These are phyloP conservation scores for Phoma sp. DNA, from an alignment of 2,329 filamentous ascomycete genomes.

Conservation along the genomic window DNA sequence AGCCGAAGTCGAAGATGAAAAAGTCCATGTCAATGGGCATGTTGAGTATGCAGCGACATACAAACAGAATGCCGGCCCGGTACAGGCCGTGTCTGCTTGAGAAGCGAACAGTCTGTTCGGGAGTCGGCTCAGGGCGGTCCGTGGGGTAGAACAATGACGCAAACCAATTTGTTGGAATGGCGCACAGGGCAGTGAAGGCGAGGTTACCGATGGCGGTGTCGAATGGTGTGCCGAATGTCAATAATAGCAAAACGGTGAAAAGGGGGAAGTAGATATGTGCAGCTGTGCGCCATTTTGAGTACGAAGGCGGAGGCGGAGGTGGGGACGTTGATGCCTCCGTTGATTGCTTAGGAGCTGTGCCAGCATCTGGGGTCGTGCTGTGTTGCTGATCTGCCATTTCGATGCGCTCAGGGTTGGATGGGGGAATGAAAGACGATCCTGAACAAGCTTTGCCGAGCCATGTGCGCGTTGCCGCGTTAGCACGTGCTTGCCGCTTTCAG, in stretches of 20 bases:
- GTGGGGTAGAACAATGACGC: constrained; percentile 18
- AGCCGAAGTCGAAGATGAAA: constrained; percentile 16
- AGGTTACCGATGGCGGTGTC: constrained; percentile 3
- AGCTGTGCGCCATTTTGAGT: constrained; percentile 13
- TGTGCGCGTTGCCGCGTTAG: constrained; percentile 1
- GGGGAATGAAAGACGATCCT: neutral
- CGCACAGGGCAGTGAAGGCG: constrained; percentile 10
- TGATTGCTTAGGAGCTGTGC: neutral
- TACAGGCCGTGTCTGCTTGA: constrained; percentile 20
- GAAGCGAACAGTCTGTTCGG: constrained; percentile 22
- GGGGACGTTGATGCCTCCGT: neutral
- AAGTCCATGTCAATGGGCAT: constrained; percentile 17
- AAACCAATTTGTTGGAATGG: constrained; percentile 21
- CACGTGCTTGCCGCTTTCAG: constrained; percentile 2
- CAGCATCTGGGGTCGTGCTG: neutral
- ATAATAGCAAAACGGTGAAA: constrained; percentile 13
- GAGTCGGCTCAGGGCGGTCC: constrained; percentile 18
- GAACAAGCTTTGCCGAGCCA: constrained; percentile 3
- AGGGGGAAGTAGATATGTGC: constrained; percentile 27
- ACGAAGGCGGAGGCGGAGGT: neutral
- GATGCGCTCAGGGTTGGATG: neutral
- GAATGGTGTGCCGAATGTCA: constrained; percentile 8
- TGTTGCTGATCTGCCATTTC: neutral
- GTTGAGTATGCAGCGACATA: constrained; percentile 22
- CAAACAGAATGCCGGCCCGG: constrained; percentile 23